Percentiles rank a stretch among this genome's conserved stretches.
phyloP scores from a whole-genome alignment of 441 rosid genomes.

The Bocquillonia castaneifolia region DNA sequence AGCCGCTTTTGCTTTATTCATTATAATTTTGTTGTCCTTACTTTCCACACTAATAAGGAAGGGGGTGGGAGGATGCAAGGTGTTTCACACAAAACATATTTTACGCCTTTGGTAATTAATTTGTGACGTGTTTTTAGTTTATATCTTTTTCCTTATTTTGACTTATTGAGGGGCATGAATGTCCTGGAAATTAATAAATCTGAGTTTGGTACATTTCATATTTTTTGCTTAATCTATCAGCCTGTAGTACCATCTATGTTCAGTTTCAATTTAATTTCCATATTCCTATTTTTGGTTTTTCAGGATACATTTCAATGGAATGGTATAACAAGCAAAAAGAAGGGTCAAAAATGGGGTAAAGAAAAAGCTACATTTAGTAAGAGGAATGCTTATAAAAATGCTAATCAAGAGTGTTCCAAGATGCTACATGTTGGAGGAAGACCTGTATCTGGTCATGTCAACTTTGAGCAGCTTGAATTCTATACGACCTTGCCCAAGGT shows the following conservation, averaged over 20 bases:
- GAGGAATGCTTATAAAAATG: slow-evolving; percentile 37
- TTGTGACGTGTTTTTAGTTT: slow-evolving; percentile 1
- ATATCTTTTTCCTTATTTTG: not conserved
- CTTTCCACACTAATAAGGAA: too few relatives aligned
- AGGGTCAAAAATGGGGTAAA: slow-evolving; percentile 90
- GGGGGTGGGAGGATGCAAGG: too few relatives aligned
- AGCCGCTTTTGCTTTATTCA: too few relatives aligned
- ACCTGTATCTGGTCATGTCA: slow-evolving; percentile 28
- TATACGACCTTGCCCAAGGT: slow-evolving; percentile 74
- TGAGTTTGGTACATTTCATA: too few relatives aligned
- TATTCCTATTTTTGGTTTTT: slow-evolving; percentile 19
- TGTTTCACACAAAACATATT: not conserved
- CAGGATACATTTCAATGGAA: slow-evolving; percentile 74
- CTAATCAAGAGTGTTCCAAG: slow-evolving; percentile 38
- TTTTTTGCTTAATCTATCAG: not conserved
- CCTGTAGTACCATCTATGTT: not conserved
- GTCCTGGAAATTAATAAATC: not conserved
- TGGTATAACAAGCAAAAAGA: slow-evolving; percentile 80
- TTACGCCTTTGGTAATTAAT: not conserved
- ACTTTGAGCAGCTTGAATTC: slow-evolving; percentile 63
- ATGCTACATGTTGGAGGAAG: slow-evolving; percentile 35
- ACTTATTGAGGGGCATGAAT: not conserved
- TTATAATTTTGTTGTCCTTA: too few relatives aligned
- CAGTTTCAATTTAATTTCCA: slow-evolving; percentile 4
- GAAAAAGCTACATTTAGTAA: slow-evolving; percentile 50